phyloP scores from a whole-genome alignment of 768 basidiomycete genomes.

The Lepiota venenata region DNA sequence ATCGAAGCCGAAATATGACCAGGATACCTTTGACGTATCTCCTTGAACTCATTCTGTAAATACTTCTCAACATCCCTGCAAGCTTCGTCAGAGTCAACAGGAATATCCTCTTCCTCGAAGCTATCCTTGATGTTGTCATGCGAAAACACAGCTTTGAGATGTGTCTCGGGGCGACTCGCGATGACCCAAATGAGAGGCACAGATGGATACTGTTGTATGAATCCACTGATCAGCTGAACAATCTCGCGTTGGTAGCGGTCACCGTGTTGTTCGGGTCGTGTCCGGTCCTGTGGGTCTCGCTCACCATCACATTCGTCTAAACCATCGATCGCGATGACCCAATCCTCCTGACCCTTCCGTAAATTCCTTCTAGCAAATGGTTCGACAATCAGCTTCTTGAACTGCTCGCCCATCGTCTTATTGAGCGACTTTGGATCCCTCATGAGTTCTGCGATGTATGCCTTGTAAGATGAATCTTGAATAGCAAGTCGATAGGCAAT shows the following conservation, averaged over 20 bases:
- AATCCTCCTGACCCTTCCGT: too few species aligned
- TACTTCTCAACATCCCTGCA: too few species aligned
- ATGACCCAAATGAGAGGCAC: constrained; percentile 23
- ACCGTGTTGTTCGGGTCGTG: too few species aligned
- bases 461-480: too few species aligned
- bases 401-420: constrained; percentile 12
- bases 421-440: constrained; percentile 4
- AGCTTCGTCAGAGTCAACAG: too few species aligned
- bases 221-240: constrained; percentile 9
- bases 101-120: background rate
- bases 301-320: constrained; percentile 22
- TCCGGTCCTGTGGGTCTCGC: background rate
- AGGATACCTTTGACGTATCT: too few species aligned
- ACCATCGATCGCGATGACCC: constrained; percentile 20
- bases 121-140: background rate
- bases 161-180: too few species aligned
- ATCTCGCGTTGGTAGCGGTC: constrained; percentile 13
- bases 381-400: constrained; percentile 12
- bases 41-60: too few species aligned
- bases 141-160: constrained; percentile 14
- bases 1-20: background rate
- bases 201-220: background rate
- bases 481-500: too few species aligned
- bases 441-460: too few species aligned
- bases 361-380: constrained; percentile 6